A percentile compares a stretch with the other conserved stretches of the same genome.
Evolutionary conservation across 73 alveolate genomes (phyloP).

Genomic region (Breviolum minutum): DNA sequence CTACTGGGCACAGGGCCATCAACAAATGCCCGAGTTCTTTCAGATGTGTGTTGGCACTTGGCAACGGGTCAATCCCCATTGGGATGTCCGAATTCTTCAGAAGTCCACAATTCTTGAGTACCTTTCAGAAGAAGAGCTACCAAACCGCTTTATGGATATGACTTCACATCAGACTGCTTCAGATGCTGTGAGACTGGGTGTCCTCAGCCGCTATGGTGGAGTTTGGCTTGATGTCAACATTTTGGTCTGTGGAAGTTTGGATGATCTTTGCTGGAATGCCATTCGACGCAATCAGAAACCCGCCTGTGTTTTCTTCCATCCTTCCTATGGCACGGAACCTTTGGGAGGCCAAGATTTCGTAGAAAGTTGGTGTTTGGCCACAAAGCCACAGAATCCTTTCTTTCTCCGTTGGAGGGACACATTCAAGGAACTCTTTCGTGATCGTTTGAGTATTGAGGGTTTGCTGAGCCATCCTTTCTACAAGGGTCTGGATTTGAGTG

Average conservation of each 20-base stretch:
- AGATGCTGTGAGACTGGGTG: slow-evolving; percentile 70
- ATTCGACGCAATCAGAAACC: slow-evolving; percentile 24
- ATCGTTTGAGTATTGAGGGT: slow-evolving; percentile 66
- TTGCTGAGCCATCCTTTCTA: slow-evolving; percentile 65
- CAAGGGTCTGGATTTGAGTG: slow-evolving; percentile 74
- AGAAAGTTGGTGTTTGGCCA: slow-evolving; percentile 88
- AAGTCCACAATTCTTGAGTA: slow-evolving; percentile 85
- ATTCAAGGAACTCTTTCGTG: slow-evolving; percentile 53
- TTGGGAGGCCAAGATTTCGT: slow-evolving; percentile 64
- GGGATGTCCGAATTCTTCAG: slow-evolving; percentile 88
- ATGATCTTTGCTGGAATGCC: slow-evolving; percentile 83
- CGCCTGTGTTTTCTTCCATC: slow-evolving; percentile 85
- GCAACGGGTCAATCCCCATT: slow-evolving; percentile 91
- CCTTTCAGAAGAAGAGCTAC: slow-evolving; percentile 62
- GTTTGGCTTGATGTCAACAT: slow-evolving; percentile 75
- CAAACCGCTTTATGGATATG: slow-evolving; percentile 84
- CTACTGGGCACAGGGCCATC: slow-evolving; percentile 94
- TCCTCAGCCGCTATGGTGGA: slow-evolving; percentile 83
- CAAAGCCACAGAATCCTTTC: slow-evolving; percentile 78
- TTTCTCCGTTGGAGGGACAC: slow-evolving; percentile 81
- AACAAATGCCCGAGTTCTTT: slow-evolving; percentile 63
- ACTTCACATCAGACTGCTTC: slow-evolving; percentile 85
- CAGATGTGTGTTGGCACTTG: slow-evolving; percentile 84
- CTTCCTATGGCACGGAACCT: slow-evolving; percentile 77
- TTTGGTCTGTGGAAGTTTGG: slow-evolving; percentile 76